Evolutionary conservation across 148 eudicot genomes (phyloP).

Genomic region (Chenopodium berlandieri): DNA sequence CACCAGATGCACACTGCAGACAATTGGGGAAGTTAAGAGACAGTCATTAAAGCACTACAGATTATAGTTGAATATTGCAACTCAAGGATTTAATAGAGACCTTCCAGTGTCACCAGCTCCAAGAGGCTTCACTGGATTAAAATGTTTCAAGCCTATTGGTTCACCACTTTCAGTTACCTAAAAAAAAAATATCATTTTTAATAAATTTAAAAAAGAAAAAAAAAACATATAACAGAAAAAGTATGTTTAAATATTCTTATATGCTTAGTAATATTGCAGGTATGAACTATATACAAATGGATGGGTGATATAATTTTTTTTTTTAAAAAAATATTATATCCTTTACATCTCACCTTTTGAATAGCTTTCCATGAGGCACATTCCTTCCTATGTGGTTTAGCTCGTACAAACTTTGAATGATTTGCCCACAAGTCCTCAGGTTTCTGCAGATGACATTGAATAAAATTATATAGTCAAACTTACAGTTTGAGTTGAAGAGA

Average conservation of each 20-base stretch:
- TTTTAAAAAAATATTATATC: too few species aligned
- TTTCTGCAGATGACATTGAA: constrained; percentile 49
- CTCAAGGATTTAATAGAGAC: constrained; percentile 30
- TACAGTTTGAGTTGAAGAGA: not conserved
- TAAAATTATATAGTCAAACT: constrained; percentile 8
- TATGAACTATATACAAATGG: not conserved
- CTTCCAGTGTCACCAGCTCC: constrained; percentile 97
- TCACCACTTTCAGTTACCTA: constrained; percentile 84
- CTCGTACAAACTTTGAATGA: constrained; percentile 83
- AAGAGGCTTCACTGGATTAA: constrained; percentile 81
- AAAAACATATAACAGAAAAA: not conserved
- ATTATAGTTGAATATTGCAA: constrained; percentile 4
- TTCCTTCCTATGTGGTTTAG: constrained; percentile 90
- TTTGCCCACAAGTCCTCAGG: constrained; percentile 94
- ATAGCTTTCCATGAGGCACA: constrained; percentile 78
- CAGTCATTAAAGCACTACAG: not conserved
- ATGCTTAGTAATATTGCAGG: not conserved
- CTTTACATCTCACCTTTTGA: constrained; percentile 50
- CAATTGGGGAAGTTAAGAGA: not conserved
- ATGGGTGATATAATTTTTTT: not conserved
- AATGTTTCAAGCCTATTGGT: constrained; percentile 78
- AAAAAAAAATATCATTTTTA: constrained; percentile 1
- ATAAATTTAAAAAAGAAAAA: not conserved
- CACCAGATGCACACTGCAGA: constrained; percentile 91
- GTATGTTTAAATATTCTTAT: not conserved